Conservation (phyloP, 768 basidiomycete genomes). For the Suillus brevipes region DNA sequence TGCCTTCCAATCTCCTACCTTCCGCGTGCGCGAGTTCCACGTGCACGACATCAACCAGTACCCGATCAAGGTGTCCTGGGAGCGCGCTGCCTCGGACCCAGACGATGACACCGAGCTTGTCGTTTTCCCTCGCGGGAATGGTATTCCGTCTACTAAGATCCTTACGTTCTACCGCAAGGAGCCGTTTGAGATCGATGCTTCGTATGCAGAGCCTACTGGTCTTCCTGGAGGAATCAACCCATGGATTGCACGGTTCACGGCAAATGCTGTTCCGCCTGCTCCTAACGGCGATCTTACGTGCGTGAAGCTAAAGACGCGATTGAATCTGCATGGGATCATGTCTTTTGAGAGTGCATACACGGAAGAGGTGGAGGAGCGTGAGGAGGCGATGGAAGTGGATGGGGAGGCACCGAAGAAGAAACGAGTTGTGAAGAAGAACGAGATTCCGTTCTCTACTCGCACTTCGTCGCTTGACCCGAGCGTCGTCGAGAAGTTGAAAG, state of each 20-base stretch:
- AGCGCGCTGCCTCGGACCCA: slow-evolving; percentile 65
- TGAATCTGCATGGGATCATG: slow-evolving; percentile 85
- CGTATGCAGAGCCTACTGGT: slow-evolving; percentile 68
- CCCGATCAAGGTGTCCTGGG: slow-evolving; percentile 92
- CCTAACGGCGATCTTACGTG: slow-evolving; percentile 71
- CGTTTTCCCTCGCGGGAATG: slow-evolving; percentile 86
- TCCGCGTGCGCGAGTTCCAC: slow-evolving; percentile 96
- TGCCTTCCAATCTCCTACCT: slow-evolving; percentile 95
- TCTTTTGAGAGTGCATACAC: slow-evolving; percentile 85
- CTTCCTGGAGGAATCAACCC: slow-evolving; percentile 85
- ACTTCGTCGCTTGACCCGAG: slow-evolving; percentile 65
- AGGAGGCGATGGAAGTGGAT: slow-evolving; percentile 77
- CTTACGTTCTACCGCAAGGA: slow-evolving; percentile 92
- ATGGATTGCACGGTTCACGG: slow-evolving; percentile 79
- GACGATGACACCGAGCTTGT: slow-evolving; percentile 90
- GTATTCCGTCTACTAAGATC: slow-evolving; percentile 90
- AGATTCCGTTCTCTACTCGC: slow-evolving; percentile 70
- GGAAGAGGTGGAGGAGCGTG: slow-evolving; percentile 80
- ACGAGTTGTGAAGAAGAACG: slow-evolving; percentile 80
- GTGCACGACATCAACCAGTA: slow-evolving; percentile 84
- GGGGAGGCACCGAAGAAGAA: slow-evolving; percentile 78
- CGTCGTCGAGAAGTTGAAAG: slow-evolving; percentile 63
- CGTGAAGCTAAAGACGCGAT: slow-evolving; percentile 88
- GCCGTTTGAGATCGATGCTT: slow-evolving; percentile 84
- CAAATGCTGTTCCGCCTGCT: slow-evolving; percentile 74